Evolutionary conservation across 768 basidiomycete species (phyloP).

Genomic region (Fomitopsis pulvina): DNA sequence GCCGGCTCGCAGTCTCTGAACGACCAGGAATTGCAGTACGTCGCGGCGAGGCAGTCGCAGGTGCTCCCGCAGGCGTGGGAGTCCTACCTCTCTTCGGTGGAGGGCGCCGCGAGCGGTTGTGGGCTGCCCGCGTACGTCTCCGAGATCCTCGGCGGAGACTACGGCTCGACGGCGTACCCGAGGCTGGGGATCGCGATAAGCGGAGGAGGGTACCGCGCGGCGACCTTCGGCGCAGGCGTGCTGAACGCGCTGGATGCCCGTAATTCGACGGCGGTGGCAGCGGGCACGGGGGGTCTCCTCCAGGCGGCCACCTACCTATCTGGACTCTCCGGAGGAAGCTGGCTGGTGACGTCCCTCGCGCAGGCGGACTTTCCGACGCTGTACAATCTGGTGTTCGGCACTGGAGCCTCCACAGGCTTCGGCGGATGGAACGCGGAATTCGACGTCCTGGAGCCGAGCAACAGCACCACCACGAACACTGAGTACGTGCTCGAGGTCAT

Average conservation of each 20-base stretch:
- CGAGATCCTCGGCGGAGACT: constrained; percentile 19
- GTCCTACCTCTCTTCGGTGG: constrained; percentile 31
- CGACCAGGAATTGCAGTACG: constrained; percentile 29
- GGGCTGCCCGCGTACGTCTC: constrained; percentile 29
- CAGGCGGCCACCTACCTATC: constrained; percentile 47
- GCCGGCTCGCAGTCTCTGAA: constrained; percentile 27
- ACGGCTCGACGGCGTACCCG: constrained; percentile 20
- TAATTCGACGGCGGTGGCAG: constrained; percentile 33
- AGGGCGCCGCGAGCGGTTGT: background rate
- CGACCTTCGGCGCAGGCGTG: constrained; percentile 47
- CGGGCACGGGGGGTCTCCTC: constrained; percentile 43
- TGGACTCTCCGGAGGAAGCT: constrained; percentile 57
- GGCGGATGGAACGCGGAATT: constrained; percentile 44
- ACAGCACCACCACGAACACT: constrained; percentile 48
- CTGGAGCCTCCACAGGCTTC: constrained; percentile 46
- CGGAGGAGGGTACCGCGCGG: constrained; percentile 54
- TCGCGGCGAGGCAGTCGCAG: constrained; percentile 25
- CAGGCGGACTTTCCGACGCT: constrained; percentile 58
- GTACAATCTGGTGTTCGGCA: constrained; percentile 53
- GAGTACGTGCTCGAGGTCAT: constrained; percentile 48
- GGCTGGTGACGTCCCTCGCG: constrained; percentile 56
- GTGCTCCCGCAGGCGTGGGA: constrained; percentile 35
- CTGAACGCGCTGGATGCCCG: constrained; percentile 43
- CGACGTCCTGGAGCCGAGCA: constrained; percentile 33
- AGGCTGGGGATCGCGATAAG: constrained; percentile 43